Percentiles rank a stretch among this genome's conserved stretches.
Conservation (phyloP, 306 rosid species). For the Quercus agrifolia region DNA sequence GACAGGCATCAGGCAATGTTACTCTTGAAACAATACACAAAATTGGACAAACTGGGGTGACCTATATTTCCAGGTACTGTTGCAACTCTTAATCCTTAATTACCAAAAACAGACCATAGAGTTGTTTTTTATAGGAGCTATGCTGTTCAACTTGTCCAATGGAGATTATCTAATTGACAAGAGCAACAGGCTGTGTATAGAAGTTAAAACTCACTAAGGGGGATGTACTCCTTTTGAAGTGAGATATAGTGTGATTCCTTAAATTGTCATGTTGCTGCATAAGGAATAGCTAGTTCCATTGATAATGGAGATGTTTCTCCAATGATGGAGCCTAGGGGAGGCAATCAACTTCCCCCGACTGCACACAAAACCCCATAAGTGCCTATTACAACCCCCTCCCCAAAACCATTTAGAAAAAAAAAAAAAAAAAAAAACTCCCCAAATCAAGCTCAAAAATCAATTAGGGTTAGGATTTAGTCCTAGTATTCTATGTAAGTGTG, state of each 20-base stretch:
- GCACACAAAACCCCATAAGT: too few species aligned
- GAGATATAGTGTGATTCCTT: background rate
- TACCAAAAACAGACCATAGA: background rate
- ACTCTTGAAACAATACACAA: conserved; percentile 63
- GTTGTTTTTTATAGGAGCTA: background rate
- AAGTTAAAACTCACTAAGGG: background rate
- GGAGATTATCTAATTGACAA: background rate
- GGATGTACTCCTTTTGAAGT: background rate
- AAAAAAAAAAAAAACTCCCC: too few species aligned
- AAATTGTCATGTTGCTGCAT: background rate
- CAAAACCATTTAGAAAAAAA: too few species aligned
- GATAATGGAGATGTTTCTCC: background rate
- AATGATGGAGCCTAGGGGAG: too few species aligned
- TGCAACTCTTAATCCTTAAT: conserved; percentile 5
- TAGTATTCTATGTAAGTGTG: too few species aligned
- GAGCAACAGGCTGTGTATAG: background rate
- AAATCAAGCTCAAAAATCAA: too few species aligned
- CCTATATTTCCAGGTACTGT: conserved; percentile 84
- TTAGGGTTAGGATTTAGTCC: too few species aligned
- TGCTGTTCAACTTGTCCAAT: background rate
- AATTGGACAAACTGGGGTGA: conserved; percentile 89
- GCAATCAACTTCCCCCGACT: too few species aligned
- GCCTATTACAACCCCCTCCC: too few species aligned
- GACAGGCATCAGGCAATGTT: conserved; percentile 91
- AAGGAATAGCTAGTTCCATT: background rate